Evolutionary conservation across 306 rosid species (phyloP), one percentile per base, ranked within the genome.

Genomic region (Cicer judaicum): DNA sequence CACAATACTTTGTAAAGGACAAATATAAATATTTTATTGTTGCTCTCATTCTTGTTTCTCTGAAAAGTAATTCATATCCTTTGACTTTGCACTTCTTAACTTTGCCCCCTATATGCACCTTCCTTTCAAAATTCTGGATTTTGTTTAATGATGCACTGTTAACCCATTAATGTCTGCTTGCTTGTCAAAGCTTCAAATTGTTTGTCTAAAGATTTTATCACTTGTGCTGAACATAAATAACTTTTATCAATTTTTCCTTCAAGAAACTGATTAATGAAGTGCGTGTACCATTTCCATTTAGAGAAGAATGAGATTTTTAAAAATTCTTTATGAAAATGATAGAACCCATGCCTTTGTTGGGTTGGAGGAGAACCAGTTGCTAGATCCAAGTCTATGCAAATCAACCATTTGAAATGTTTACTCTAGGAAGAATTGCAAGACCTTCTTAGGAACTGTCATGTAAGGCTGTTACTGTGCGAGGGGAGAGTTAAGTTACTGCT

Each of bases 211-310:
- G 64, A 63, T 63, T 63, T 63, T 19, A 62, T 36, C 53, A 49
- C 43, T 49, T 13, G 52, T 24, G 19, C 52, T 52, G 39, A 50
- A 15, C n/a, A 4, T 10, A 39, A 50, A 36, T 5, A 10, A 5
- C 18, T 18, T 9, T 15, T 11, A 63, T 11, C 50, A 61, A 61
- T 10, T 9, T 9, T 60, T 10, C 38, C 48, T 61, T 36, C 6
- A 18, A 21, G 11, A 40, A 54, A 71, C 53, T 61, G 48, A 12
- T 48, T 48, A 61, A 11, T 11, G n/a, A 15, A 74, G 24, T 63
- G 24, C 21, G 38, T 48, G 63, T 49, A 39, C 39, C 78, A 42
- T 70, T 62, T 74, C 62, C 16, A 74, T 38, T 47, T 68, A 49
- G 40, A 44, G 11, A 68, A 67, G 40, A 68, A 68, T 24, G n/a